phyloP scores from a whole-genome alignment of 176 grass and related monocot genomes.

The Cenchrus americanus region DNA sequence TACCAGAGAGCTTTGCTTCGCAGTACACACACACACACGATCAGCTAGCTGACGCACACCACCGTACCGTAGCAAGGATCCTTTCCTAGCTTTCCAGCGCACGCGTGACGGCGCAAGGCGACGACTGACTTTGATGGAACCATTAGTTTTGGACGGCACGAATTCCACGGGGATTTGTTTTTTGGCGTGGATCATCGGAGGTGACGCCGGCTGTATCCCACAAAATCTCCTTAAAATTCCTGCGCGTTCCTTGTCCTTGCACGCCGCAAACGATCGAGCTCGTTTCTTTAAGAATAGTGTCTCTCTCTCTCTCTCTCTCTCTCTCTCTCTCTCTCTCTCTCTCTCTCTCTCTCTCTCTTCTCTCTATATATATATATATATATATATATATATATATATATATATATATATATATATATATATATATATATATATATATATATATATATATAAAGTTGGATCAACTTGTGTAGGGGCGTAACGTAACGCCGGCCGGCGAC shows the following conservation, averaged over 20 bases:
- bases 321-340: no score
- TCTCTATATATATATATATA: no score
- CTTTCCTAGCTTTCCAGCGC: not conserved
- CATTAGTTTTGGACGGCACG: not conserved
- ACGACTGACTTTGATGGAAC: not conserved
- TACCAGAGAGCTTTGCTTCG: no score
- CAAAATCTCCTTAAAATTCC: not conserved
- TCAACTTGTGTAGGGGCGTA: not conserved
- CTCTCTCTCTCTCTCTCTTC: no score
- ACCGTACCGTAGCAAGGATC: not conserved
- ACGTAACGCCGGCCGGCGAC: not conserved
- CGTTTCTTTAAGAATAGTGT: not conserved
- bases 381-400: no score
- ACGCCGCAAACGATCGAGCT: not conserved
- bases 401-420: no score
- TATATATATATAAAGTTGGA: not conserved
- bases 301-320: no score
- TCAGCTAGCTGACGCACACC: no score
- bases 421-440: no score
- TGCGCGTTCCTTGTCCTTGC: not conserved
- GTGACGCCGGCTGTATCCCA: not conserved
- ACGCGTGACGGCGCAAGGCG: not conserved
- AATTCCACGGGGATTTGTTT: not conserved
- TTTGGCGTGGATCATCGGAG: not conserved
- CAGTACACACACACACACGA: no score